phyloP scores from a whole-genome alignment of 306 rosid species.

The Lotus japonicus region DNA sequence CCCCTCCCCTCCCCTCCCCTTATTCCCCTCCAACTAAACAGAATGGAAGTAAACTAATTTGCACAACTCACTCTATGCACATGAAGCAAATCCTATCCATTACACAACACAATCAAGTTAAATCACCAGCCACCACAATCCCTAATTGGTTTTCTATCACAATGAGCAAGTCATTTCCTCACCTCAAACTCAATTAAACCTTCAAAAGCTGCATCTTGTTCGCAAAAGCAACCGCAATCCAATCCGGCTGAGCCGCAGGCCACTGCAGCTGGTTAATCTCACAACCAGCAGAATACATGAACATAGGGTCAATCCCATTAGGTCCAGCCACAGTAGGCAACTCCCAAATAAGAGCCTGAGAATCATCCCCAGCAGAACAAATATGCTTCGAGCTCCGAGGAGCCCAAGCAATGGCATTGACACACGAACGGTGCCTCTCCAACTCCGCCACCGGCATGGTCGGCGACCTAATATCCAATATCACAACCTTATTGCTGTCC shows the following conservation, averaged over 20 bases:
- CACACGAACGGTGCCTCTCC: slow-evolving; percentile 70
- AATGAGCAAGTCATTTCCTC: not conserved
- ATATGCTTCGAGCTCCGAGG: slow-evolving; percentile 66
- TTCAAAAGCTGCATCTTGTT: slow-evolving; percentile 92
- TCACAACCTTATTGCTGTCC: slow-evolving; percentile 87
- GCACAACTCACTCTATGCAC: not conserved
- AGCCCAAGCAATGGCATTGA: slow-evolving; percentile 77
- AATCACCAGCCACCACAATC: not conserved
- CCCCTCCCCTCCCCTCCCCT: no score
- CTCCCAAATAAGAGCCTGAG: slow-evolving; percentile 91
- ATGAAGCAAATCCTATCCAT: not conserved
- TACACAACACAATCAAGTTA: slow-evolving; percentile 8
- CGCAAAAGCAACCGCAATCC: slow-evolving; percentile 84
- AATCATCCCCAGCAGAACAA: slow-evolving; percentile 78
- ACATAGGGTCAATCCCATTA: slow-evolving; percentile 70
- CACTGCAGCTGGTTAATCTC: slow-evolving; percentile 96
- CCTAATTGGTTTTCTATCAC: not conserved
- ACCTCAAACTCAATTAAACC: slow-evolving; percentile 47
- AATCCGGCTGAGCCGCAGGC: slow-evolving; percentile 78
- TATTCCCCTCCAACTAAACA: no score
- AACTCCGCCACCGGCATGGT: slow-evolving; percentile 85
- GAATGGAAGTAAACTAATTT: no score
- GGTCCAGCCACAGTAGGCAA: slow-evolving; percentile 77
- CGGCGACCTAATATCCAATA: slow-evolving; percentile 84
- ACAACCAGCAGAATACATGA: slow-evolving; percentile 56